Evolutionary conservation across 1,284 basidiomycete genomes (phyloP).

Genomic region (Ceratobasidium sp.): DNA sequence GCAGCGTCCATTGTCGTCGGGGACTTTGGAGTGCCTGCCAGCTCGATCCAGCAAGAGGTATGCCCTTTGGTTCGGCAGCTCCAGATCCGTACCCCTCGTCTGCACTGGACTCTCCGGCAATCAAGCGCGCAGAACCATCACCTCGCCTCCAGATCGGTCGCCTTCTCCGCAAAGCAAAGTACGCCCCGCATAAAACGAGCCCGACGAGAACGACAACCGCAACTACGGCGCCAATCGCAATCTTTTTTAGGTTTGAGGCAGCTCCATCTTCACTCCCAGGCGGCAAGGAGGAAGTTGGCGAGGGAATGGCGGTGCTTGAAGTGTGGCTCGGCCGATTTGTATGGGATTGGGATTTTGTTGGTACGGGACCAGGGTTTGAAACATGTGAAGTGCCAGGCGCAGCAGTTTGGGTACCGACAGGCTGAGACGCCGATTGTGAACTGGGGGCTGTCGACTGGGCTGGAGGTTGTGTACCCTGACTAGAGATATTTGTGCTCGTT

Average conservation of each 20-base stretch:
- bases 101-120: slow-evolving; percentile 55
- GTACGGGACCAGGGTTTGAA: slow-evolving; percentile 54
- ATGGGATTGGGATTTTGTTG: slow-evolving; percentile 37
- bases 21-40: slow-evolving; percentile 42
- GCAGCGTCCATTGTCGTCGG: slow-evolving; percentile 37
- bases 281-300: slow-evolving; percentile 5
- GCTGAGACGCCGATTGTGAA: neutral
- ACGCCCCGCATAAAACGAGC: slow-evolving; percentile 52
- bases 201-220: slow-evolving; percentile 61
- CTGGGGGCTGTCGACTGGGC: neutral
- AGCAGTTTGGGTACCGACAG: neutral
- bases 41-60: slow-evolving; percentile 47
- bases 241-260: slow-evolving; percentile 46
- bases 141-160: slow-evolving; percentile 42
- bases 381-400: neutral
- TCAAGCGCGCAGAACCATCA: slow-evolving; percentile 44
- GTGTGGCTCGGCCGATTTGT: neutral
- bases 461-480: neutral
- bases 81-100: slow-evolving; percentile 49
- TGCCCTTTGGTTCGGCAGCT: slow-evolving; percentile 47
- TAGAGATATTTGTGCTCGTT: slow-evolving; percentile 2
- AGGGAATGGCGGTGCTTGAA: neutral
- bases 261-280: slow-evolving; percentile 39
- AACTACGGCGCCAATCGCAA: slow-evolving; percentile 64
- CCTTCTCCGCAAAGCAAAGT: slow-evolving; percentile 53